Base-by-base conservation (phyloP, 177 flowering plant genomes). In the Telopea speciosissima region DNA sequence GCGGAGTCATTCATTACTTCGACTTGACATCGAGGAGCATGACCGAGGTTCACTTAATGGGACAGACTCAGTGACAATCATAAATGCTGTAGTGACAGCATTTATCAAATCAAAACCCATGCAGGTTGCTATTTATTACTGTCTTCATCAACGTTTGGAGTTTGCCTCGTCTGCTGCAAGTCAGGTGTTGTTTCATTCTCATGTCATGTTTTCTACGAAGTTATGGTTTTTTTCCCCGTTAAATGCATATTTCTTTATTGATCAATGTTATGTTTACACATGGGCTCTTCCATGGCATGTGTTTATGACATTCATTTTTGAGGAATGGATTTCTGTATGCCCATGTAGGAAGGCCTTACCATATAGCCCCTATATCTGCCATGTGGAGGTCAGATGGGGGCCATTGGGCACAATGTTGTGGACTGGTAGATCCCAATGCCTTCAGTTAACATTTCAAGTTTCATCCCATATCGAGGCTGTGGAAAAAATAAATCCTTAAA, bases 131-230 rank as follows among this genome's bases (percentile, higher is more conserved):
- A 70, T 92, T 21, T 84, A 80, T 70, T 84, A 85, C 73, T 90
- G 90, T 79, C 83, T 95, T 65, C 91, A 81, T 62, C 97, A 92
- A 77, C 89, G 89, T 58, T 59, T 76, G 44, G 97, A 92, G 76
- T 76, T 85, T 68, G 79, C 88, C 45, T 59, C 87, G 21, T 77
- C 78, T 76, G 85, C 92, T 79, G 75, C 72, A 19, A 72, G 87
- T 36, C 97, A 95, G 99, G 99, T 95, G 33, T 49, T 64, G 16
- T 68, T 76, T 69, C 66, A 23, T 63, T 26, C 24, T 69, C n/a
- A n/a, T n/a, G n/a, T n/a, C n/a, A 52, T 33, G 36, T 22, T 54
- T 16, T 44, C 49, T 13, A 44, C 11, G 8, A 9, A 44, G 1
- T 9, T 44, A 44, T 9, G 49, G 3, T 44, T 10, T 44, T 44